Evolutionary conservation across 129 eudicot genomes (phyloP).

Genomic region (Oenanthe sinensis): DNA sequence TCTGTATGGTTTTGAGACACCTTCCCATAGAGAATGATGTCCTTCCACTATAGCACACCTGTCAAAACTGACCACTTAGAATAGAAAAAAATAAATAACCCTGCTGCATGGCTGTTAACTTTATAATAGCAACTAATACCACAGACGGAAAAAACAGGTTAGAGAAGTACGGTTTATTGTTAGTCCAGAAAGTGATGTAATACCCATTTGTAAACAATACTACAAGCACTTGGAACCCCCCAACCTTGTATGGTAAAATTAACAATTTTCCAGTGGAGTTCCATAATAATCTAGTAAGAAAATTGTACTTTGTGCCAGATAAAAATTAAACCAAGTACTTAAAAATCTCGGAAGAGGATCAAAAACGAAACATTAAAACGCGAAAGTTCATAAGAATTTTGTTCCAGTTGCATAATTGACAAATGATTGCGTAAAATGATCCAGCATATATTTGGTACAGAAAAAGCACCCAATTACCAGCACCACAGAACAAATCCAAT

Average conservation of each 20-base stretch:
- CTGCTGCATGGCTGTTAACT: neutral
- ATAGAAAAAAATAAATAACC: conserved; percentile 10
- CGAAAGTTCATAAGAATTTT: neutral
- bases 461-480: neutral
- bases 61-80: conserved; percentile 33
- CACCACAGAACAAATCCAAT: neutral
- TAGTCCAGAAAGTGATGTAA: neutral
- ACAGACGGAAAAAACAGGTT: neutral
- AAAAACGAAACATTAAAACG: neutral
- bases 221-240: neutral
- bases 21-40: conserved; percentile 78
- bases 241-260: neutral
- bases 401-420: neutral
- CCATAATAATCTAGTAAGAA: neutral
- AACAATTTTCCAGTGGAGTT: neutral
- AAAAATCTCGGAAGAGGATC: neutral
- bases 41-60: conserved; percentile 96
- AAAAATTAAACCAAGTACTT: neutral
- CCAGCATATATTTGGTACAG: neutral
- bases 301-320: neutral
- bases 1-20: conserved; percentile 82
- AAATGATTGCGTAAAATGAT: neutral
- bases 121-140: neutral
- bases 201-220: neutral
- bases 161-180: neutral